Conservation (phyloP, 2,329 filamentous ascomycete genomes). For the Colletotrichum abscissum region DNA sequence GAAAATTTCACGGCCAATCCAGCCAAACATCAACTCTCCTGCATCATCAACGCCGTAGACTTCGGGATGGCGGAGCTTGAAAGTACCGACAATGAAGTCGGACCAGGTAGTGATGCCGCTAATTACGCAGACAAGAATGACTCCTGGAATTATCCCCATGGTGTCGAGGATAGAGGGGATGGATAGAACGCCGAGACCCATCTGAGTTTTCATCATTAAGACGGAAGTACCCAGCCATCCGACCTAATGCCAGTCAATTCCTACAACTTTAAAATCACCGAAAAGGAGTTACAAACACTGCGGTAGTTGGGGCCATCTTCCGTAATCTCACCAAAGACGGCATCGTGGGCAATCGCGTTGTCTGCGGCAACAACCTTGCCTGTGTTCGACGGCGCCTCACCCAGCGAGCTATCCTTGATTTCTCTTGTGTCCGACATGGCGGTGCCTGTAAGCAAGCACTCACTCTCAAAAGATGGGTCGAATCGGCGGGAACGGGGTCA, state of each 20-base stretch:
- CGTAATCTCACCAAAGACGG: conserved; percentile 49
- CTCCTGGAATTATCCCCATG: conserved; percentile 59
- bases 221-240: conserved; percentile 55
- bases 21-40: conserved; percentile 59
- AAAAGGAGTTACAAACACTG: conserved; percentile 39
- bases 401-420: not conserved
- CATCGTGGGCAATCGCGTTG: conserved; percentile 38
- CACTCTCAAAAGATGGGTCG: not conserved
- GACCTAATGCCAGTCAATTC: conserved; percentile 42
- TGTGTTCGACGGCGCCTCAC: not conserved
- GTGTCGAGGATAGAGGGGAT: conserved; percentile 57
- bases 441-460: not conserved
- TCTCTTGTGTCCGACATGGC: not conserved
- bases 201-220: conserved; percentile 57
- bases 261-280: conserved; percentile 15
- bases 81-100: conserved; percentile 57
- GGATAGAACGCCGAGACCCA: conserved; percentile 58
- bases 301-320: conserved; percentile 24
- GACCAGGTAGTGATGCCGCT: conserved; percentile 59
- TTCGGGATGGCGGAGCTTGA: conserved; percentile 60
- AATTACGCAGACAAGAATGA: conserved; percentile 53
- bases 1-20: conserved; percentile 55
- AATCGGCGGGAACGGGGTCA: not conserved
- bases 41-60: conserved; percentile 65
- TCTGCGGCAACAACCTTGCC: not conserved